phyloP scores from a whole-genome alignment of 768 basidiomycete species.

The Coprinopsis marcescibilis region DNA sequence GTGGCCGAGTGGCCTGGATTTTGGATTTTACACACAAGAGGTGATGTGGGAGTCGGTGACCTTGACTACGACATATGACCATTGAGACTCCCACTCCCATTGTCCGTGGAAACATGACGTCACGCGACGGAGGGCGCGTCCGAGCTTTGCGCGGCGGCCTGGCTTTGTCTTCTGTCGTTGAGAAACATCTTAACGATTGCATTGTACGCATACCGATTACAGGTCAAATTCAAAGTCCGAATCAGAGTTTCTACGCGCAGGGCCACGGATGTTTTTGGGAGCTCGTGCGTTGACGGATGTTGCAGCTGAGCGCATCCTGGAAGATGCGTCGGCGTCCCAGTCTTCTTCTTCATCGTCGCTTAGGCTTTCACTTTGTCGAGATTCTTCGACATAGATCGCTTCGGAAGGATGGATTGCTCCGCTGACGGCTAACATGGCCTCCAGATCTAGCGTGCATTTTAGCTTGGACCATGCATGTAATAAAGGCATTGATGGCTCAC shows the following conservation, averaged over 20 bases:
- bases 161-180: neutral
- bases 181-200: neutral
- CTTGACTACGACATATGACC: slow-evolving; percentile 8
- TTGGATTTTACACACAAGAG: no score
- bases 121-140: slow-evolving; percentile 4
- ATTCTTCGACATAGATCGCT: slow-evolving; percentile 24
- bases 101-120: slow-evolving; percentile 6
- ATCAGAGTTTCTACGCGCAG: slow-evolving; percentile 45
- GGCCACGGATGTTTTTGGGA: slow-evolving; percentile 50
- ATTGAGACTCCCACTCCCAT: neutral
- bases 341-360: slow-evolving; percentile 41
- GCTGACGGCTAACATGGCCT: slow-evolving; percentile 60
- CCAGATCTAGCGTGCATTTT: slow-evolving; percentile 54
- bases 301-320: slow-evolving; percentile 50
- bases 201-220: slow-evolving; percentile 23
- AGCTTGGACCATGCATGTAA: neutral
- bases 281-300: slow-evolving; percentile 49
- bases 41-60: slow-evolving; percentile 7
- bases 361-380: slow-evolving; percentile 32
- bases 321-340: slow-evolving; percentile 44
- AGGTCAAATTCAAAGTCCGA: slow-evolving; percentile 81
- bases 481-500: slow-evolving; percentile 32
- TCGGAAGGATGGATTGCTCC: slow-evolving; percentile 60
- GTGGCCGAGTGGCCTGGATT: no score
- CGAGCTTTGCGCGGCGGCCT: neutral